Evolutionary conservation across 768 basidiomycete species (phyloP).

Genomic region (Termitomyces sp.): DNA sequence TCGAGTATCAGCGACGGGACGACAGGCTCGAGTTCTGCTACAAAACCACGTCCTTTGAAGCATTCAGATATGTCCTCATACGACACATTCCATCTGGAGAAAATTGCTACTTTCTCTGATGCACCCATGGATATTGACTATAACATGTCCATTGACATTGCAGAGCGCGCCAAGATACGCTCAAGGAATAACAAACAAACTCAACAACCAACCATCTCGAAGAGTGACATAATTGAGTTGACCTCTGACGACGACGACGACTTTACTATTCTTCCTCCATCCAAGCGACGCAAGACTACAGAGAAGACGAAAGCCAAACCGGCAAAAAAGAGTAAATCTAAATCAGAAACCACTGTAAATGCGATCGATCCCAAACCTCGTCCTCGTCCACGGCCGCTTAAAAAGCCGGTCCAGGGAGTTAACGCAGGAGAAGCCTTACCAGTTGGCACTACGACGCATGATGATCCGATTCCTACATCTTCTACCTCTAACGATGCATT

Average conservation of each 20-base stretch:
- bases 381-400: slow-evolving; percentile 7
- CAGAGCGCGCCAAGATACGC: slow-evolving; percentile 56
- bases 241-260: slow-evolving; percentile 34
- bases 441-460: neutral
- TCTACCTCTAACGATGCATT: slow-evolving; percentile 11
- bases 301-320: slow-evolving; percentile 20
- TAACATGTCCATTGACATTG: slow-evolving; percentile 32
- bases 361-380: slow-evolving; percentile 2
- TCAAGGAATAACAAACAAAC: slow-evolving; percentile 26
- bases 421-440: slow-evolving; percentile 1
- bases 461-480: slow-evolving; percentile 12
- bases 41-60: slow-evolving; percentile 17
- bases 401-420: neutral
- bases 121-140: slow-evolving; percentile 9
- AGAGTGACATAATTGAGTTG: slow-evolving; percentile 37
- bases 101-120: slow-evolving; percentile 1
- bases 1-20: neutral
- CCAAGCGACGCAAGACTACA: slow-evolving; percentile 16
- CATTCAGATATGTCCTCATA: slow-evolving; percentile 2
- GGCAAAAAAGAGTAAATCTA: slow-evolving; percentile 8
- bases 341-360: slow-evolving; percentile 13
- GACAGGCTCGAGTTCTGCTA: slow-evolving; percentile 3
- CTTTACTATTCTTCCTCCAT: slow-evolving; percentile 21
- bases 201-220: neutral
- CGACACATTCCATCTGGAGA: neutral